Evolutionary conservation across 2,329 filamentous ascomycete species (phyloP).

Genomic region (Ophiostoma piceae): DNA sequence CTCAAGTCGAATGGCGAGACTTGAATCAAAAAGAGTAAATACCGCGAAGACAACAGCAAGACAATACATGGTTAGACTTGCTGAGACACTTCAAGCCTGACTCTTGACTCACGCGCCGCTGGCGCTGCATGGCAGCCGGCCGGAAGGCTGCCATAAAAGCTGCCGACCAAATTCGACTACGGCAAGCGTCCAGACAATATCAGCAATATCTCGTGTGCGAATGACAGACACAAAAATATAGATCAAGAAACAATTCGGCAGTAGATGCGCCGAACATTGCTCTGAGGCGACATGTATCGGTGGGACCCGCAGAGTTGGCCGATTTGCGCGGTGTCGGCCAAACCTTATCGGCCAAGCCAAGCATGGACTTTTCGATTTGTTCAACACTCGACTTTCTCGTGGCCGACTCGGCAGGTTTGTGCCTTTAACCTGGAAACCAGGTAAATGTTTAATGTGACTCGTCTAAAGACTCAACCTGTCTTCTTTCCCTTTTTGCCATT

Average conservation of each 20-base stretch:
- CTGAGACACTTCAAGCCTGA: background rate
- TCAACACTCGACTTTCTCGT: background rate
- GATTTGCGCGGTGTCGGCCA: background rate
- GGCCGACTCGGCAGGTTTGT: background rate
- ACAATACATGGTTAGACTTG: background rate
- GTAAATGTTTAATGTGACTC: background rate
- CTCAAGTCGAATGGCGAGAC: background rate
- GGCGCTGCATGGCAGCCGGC: background rate
- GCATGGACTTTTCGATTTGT: background rate
- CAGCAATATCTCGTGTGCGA: background rate
- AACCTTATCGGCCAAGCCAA: background rate
- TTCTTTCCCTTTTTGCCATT: background rate
- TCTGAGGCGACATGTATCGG: background rate
- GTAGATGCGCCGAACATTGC: background rate
- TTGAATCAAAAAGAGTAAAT: background rate
- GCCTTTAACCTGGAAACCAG: background rate
- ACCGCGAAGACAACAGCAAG: background rate
- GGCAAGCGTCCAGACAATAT: background rate
- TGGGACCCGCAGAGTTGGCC: conserved; percentile 2
- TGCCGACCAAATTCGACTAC: background rate
- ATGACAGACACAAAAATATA: background rate
- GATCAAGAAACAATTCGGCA: background rate
- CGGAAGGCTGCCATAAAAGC: background rate
- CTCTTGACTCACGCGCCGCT: background rate
- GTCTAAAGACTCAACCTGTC: background rate